phyloP scores from a whole-genome alignment of 306 rosid genomes.

The Senna tora region DNA sequence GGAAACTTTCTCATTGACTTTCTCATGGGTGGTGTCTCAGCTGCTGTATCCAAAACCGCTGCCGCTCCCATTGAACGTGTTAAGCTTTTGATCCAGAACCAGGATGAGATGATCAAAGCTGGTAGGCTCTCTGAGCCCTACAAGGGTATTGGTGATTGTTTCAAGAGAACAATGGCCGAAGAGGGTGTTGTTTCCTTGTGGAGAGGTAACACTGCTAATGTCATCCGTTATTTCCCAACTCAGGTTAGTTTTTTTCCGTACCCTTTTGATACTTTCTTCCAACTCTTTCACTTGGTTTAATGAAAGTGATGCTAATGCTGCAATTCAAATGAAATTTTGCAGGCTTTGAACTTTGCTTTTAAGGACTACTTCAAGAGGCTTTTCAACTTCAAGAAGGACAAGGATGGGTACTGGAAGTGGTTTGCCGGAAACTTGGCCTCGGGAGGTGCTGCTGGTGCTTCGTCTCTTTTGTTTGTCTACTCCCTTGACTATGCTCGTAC shows the following conservation, averaged over 20 bases:
- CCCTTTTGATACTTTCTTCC: background rate
- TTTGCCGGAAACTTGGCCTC: constrained; percentile 89
- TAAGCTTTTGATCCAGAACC: constrained; percentile 89
- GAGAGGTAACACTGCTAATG: constrained; percentile 94
- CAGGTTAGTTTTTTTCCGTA: constrained; percentile 48
- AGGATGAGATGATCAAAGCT: constrained; percentile 82
- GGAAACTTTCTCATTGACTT: constrained; percentile 69
- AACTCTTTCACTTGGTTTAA: background rate
- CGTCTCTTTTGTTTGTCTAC: constrained; percentile 81
- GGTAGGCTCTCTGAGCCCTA: constrained; percentile 89
- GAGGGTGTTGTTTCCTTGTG: constrained; percentile 75
- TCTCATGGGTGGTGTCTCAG: constrained; percentile 96
- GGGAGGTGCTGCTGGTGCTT: constrained; percentile 92
- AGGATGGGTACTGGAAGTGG: constrained; percentile 92
- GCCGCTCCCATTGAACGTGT: constrained; percentile 96
- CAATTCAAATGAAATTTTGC: constrained; percentile 30
- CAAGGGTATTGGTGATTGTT: constrained; percentile 95
- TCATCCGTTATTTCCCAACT: constrained; percentile 87
- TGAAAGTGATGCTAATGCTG: constrained; percentile 23
- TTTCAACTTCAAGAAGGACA: constrained; percentile 88
- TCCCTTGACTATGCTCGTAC: constrained; percentile 91
- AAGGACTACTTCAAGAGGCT: constrained; percentile 95
- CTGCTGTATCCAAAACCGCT: constrained; percentile 92
- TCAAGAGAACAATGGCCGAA: constrained; percentile 59
- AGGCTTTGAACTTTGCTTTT: constrained; percentile 94